Base-by-base conservation (phyloP, 257 asterid species). In the Lycium barbarum region DNA sequence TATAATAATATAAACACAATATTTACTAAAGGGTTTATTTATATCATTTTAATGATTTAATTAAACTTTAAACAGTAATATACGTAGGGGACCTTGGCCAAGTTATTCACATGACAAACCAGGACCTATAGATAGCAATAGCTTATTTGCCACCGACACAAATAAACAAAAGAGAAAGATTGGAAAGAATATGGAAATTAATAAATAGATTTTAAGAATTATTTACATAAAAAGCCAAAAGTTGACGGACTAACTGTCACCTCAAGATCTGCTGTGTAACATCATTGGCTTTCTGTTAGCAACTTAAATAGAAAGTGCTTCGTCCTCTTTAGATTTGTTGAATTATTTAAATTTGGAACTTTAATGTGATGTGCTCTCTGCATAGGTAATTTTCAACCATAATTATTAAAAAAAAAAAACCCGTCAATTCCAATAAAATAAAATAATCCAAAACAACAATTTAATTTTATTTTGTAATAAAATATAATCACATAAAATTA, bases 261-360 rank as follows among this genome's bases (percentile, higher is more conserved):
- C 84, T 38, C 83, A 82, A 74, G 83, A 84, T 72, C 63, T 83
- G 91, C 83, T 88, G 86, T 88, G 86, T 22, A 83, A 26, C 63
- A 70, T 54, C 63, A 74, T 53, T 82, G 84, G 18, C n/a, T 85
- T 85, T 66, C 43, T 86, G 82, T 11, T 1, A 47, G 45, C 22
- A 18, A 86, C 74, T 55, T 72, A 72, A 72, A 72, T 45, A 72
- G 36, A 18, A 72, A 72, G 10, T 72, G 36, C 36, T 6, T 59
- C 10, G 26, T 17, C 11, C 1, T 59, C 65, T 59, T 59, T 9
- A 18, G 6, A 20, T 58, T 15, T 14, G 33, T 26, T 26, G 33
- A 26, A 26, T 26, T 26, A 26, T 26, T 26, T 26, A 26, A 26
- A 26, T 26, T 26, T 26, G 0, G 33, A 26, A 26, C 33, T 26